Conservation (phyloP, 345 rosid species). For the Ceriops decandra region DNA sequence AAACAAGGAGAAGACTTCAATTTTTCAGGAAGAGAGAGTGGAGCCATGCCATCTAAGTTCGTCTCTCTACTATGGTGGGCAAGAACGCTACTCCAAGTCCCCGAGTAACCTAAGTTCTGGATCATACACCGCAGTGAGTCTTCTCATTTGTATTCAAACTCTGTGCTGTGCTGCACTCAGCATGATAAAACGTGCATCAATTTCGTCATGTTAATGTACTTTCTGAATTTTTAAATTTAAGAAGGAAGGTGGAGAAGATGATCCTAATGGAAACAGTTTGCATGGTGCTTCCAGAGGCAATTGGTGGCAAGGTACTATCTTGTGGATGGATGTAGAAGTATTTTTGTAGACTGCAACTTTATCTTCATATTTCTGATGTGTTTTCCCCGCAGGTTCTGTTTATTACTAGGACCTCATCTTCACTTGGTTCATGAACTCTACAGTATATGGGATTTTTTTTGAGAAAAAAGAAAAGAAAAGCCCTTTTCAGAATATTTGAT, state of each 20-base stretch:
- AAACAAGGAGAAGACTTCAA: conserved; percentile 32
- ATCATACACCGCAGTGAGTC: conserved; percentile 53
- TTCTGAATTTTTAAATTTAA: conserved; percentile 39
- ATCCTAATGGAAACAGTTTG: conserved; percentile 49
- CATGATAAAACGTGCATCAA: neutral
- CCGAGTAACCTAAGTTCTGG: conserved; percentile 32
- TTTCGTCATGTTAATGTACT: conserved; percentile 1
- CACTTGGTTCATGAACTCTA: conserved; percentile 22
- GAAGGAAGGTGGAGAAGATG: conserved; percentile 55
- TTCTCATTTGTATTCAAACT: conserved; percentile 6
- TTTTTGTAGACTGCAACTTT: conserved; percentile 10
- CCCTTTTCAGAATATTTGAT: no score
- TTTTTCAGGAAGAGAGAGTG: conserved; percentile 44
- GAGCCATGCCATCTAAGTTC: conserved; percentile 78
- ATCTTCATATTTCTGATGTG: conserved; percentile 3
- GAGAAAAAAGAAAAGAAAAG: no score
- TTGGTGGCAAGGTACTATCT: conserved; percentile 82
- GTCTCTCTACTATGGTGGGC: conserved; percentile 86
- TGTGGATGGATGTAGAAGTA: conserved; percentile 2
- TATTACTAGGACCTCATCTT: conserved; percentile 54
- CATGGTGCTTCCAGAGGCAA: conserved; percentile 76
- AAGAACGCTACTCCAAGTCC: conserved; percentile 52
- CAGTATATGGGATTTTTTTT: neutral
- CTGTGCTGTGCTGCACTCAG: conserved; percentile 2
- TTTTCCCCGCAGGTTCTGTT: conserved; percentile 62